Conservation (phyloP, 1,139 yeast genomes). For the Yamadazyma triangularis region DNA sequence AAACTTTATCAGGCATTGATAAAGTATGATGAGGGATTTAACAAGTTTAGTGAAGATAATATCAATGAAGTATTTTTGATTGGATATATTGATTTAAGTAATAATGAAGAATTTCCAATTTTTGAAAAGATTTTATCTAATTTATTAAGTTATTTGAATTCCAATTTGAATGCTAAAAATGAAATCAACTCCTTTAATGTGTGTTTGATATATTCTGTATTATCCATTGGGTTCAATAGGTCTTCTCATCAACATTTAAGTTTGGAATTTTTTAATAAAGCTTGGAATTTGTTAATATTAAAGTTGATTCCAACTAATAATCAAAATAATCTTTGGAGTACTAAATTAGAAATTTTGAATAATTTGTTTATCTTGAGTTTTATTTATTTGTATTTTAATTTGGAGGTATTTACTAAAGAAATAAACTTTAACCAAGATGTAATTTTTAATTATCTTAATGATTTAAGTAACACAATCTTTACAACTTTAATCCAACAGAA, state of each 20-base stretch:
- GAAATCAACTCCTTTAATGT: conserved; percentile 21
- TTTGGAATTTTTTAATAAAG: conserved; percentile 30
- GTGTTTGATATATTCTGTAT: conserved; percentile 23
- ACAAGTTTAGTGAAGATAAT: conserved; percentile 10
- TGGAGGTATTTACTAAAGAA: conserved; percentile 6
- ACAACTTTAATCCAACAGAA: conserved; percentile 16
- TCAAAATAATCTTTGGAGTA: conserved; percentile 30
- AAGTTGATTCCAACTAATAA: conserved; percentile 38
- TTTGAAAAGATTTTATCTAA: conserved; percentile 19
- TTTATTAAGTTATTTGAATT: conserved; percentile 23
- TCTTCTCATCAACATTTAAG: conserved; percentile 19
- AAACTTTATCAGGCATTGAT: conserved; percentile 21
- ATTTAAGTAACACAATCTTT: conserved; percentile 34
- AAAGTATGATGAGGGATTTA: conserved; percentile 14
- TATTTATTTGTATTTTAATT: conserved; percentile 26
- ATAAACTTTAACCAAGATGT: conserved; percentile 20
- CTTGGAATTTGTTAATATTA: conserved; percentile 43
- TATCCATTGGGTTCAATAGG: conserved; percentile 22
- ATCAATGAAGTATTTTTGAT: conserved; percentile 28
- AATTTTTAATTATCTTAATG: conserved; percentile 43
- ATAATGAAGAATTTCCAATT: conserved; percentile 12
- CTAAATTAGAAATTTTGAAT: conserved; percentile 37
- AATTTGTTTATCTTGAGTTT: conserved; percentile 29
- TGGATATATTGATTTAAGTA: conserved; percentile 24
- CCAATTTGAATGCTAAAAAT: conserved; percentile 4